A percentile compares a stretch with the other conserved stretches of the same genome.
Evolutionary conservation across 1,139 yeast genomes (phyloP).

Genomic region (Candida glucosophila): DNA sequence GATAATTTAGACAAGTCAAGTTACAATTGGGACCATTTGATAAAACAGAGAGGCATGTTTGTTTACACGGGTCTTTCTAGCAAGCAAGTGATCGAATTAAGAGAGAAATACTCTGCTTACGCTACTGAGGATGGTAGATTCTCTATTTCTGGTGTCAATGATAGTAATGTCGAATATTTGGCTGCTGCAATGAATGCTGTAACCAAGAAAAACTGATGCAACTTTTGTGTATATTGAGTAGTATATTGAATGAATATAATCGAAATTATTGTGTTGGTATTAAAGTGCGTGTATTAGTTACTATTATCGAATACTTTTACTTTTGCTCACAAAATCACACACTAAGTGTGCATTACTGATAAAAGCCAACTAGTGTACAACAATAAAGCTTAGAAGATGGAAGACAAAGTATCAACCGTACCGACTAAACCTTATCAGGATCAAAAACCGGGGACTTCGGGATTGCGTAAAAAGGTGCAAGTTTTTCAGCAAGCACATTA

Average conservation of each 20-base stretch:
- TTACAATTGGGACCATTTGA: constrained; percentile 79
- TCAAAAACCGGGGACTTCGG: constrained; percentile 98
- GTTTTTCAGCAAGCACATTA: constrained; percentile 78
- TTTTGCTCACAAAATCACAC: too few relatives aligned
- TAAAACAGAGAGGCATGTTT: constrained; percentile 94
- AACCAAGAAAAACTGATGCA: constrained; percentile 22
- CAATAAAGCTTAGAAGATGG: constrained; percentile 5
- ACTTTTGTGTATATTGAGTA: constrained; percentile 1
- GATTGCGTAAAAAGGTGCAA: constrained; percentile 82
- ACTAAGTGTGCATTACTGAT: too few relatives aligned
- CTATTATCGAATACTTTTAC: too few relatives aligned
- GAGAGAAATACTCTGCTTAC: constrained; percentile 69
- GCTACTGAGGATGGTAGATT: constrained; percentile 86
- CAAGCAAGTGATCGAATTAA: constrained; percentile 62
- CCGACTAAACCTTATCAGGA: constrained; percentile 74
- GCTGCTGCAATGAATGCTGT: constrained; percentile 69
- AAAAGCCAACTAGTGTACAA: too few relatives aligned
- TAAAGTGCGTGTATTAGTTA: too few relatives aligned
- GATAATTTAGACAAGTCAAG: constrained; percentile 45
- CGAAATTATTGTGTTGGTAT: too few relatives aligned
- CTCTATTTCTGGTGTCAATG: constrained; percentile 84
- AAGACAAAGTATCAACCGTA: constrained; percentile 17
- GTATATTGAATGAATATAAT: background rate
- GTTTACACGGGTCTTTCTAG: constrained; percentile 77
- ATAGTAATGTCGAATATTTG: constrained; percentile 69